Conservation (phyloP, 192 early-diverging fungal species). For the Cetraspora pellucida region DNA sequence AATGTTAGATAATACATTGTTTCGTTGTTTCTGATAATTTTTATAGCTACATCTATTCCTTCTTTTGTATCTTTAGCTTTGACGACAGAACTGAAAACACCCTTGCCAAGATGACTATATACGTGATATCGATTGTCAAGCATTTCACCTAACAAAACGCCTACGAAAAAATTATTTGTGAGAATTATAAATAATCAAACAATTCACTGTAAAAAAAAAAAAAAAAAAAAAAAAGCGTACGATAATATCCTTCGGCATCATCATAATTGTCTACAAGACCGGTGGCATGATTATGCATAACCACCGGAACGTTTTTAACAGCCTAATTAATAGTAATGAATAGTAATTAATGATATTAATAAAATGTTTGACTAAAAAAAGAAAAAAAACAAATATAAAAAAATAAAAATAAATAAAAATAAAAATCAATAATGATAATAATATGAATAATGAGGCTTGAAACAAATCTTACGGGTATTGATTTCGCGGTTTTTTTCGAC, state of each 20-base stretch:
- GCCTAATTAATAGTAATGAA: constrained; percentile 32
- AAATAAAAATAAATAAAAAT: constrained; percentile 37
- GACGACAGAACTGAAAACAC: constrained; percentile 94
- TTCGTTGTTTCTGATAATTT: constrained; percentile 95
- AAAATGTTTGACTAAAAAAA: constrained; percentile 20
- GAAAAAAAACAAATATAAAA: constrained; percentile 18
- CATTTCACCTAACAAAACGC: constrained; percentile 80
- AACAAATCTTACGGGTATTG: constrained; percentile 5
- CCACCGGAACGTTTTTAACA: constrained; percentile 36
- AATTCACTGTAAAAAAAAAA: neutral
- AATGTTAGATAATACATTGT: constrained; percentile 62
- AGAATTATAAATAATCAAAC: neutral
- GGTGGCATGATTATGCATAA: constrained; percentile 46
- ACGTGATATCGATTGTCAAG: constrained; percentile 88
- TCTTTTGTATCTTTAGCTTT: constrained; percentile 80
- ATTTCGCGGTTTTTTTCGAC: constrained; percentile 9
- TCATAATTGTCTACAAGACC: constrained; percentile 89
- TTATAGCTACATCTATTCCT: constrained; percentile 85
- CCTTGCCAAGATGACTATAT: constrained; percentile 82
- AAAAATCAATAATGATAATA: neutral
- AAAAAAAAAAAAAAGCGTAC: constrained; percentile 52
- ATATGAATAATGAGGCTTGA: neutral
- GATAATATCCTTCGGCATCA: constrained; percentile 97
- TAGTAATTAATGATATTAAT: constrained; percentile 26
- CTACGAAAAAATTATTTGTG: constrained; percentile 39